Conservation (phyloP, 2,329 filamentous ascomycete species). For the Colletotrichum somersetense region DNA sequence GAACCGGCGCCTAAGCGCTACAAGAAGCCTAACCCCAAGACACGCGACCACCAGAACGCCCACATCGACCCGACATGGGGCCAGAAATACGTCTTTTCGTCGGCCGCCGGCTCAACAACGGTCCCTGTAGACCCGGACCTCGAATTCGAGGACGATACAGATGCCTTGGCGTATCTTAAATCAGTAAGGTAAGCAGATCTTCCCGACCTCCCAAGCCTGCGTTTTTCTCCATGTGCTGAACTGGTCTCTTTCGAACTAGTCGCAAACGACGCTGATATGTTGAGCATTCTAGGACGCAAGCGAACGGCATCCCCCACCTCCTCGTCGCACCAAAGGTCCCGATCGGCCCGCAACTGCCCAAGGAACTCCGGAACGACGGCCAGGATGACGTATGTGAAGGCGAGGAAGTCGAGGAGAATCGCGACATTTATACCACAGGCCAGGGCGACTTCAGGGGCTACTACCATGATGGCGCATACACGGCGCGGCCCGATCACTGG, state of each 20-base stretch:
- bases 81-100: conserved; percentile 78
- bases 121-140: conserved; percentile 67
- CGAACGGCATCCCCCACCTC: conserved; percentile 78
- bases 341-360: conserved; percentile 64
- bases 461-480: conserved; percentile 85
- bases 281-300: conserved; percentile 76
- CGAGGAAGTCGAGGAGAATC: conserved; percentile 52
- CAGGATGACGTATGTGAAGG: conserved; percentile 45
- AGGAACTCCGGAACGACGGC: conserved; percentile 52
- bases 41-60: conserved; percentile 57
- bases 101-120: conserved; percentile 63
- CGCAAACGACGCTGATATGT: conserved; percentile 60
- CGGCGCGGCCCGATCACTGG: conserved; percentile 65
- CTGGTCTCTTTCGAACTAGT: conserved; percentile 18
- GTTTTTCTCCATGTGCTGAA: conserved; percentile 48
- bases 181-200: conserved; percentile 73
- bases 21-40: conserved; percentile 48
- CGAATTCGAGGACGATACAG: conserved; percentile 75
- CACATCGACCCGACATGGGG: conserved; percentile 75
- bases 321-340: conserved; percentile 72
- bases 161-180: conserved; percentile 77
- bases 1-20: conserved; percentile 44
- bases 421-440: conserved; percentile 62
- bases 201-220: conserved; percentile 7
- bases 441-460: conserved; percentile 70